Base-by-base conservation (phyloP, 805 yeast species). In the Ogataea paradorogensis region DNA sequence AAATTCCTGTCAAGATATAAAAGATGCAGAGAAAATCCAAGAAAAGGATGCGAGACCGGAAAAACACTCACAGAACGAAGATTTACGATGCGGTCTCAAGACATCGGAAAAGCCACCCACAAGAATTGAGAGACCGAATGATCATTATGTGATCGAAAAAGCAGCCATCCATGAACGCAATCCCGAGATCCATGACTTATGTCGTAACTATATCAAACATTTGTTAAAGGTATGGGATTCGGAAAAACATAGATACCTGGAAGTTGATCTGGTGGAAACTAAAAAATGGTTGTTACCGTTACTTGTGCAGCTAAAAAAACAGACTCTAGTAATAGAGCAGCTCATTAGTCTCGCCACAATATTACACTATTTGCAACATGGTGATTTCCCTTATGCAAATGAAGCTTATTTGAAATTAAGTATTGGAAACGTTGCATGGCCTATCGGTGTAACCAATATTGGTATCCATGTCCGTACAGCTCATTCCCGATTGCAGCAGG, bases 351-450 rank as follows among this genome's bases (percentile, higher is more conserved):
- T 88, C 23, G 65, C 80, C 3, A 81, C 86, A 1, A 73, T 84
- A 1, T 50, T 82, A 7, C 69, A 73, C 47, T 71, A 80, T 51
- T 39, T 84, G n/a, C 95, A 87, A 58, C 53, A 62, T 9, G 53
- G 58, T 11, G 71, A 78, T 25, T 78, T 59, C 48, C 55, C 58
- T 26, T 63, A 63, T 35, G 87, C 91, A 4, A 75, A 75, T 43
- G 86, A 85, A 52, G 69, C 80, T 18, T 88, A 88, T 51, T 65
- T 87, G 68, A 74, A 82, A 46, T 63, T 88, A 42, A 82, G 91
- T 54, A 82, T 88, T 13, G 96, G 96, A 1, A 85, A 86, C 50
- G 87, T 84, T 2, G 90, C 93, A 4, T 88, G 95, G 95, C 96
- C 96, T 2, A 83, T 87, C 48, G 96, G 96, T 20, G 84, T 88